Evolutionary conservation across 163 green algal species (phyloP), one percentile per base, ranked within the genome.

Genomic region (Scenedesmus sp.): DNA sequence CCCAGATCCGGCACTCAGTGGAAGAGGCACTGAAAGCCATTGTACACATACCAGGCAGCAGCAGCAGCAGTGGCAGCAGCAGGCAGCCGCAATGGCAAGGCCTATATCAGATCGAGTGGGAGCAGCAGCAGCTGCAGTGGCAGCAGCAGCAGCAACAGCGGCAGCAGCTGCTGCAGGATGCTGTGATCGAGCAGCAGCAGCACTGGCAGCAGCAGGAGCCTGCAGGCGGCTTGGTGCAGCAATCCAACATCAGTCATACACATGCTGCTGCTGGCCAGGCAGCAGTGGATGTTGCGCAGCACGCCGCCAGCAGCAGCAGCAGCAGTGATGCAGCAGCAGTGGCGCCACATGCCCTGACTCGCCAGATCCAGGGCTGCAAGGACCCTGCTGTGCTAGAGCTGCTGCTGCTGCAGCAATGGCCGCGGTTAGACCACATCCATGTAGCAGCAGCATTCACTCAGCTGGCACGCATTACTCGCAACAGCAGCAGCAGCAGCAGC

Each of bases 381-480:
- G 34, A n/a, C 15, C 76, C 76, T 34, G 59, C 76, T 26, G 84
- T 18, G 16, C n/a, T 93, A 4, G n/a, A 88, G 62, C 10, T 15
- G 18, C 79, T 91, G 91, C 55, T 93, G 23, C 57, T 88, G 57
- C 46, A 62, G 54, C 26, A 89, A 3, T 90, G 86, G 86, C 23
- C 54, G 13, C 54, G 34, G 12, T n/a, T 93, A 56, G 86, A 93
- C n/a, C 55, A 91, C 60, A 91, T 93, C 34, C 91, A 93, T 52
- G 79, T 93, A 9, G n/a, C 73, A 57, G 86, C 91, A 26, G 79
- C 86, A 46, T 86, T 87, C 54, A 73, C 82, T 10, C 86, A 88
- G 79, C 91, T 93, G 62, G 91, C 81, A 59, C 90, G 74, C 59
- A 34, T 76, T 13, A 82, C 60, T 56, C 84, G 70, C 84, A 13